Evolutionary conservation across 1,284 basidiomycete genomes (phyloP).

Genomic region (Erythrobasidium hasegawianum): DNA sequence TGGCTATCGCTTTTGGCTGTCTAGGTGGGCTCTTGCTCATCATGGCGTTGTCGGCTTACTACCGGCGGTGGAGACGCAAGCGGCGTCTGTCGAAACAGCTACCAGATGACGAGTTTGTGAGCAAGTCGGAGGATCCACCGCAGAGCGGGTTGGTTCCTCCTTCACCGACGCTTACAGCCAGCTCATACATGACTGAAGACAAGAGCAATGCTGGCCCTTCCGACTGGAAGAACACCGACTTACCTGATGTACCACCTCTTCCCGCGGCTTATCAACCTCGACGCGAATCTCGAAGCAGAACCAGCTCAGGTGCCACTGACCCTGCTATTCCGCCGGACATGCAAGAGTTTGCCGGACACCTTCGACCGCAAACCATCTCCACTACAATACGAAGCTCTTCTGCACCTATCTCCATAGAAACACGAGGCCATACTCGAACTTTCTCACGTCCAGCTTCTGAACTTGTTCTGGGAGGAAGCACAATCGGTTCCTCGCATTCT

Average conservation of each 20-base stretch:
- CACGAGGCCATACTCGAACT: slow-evolving; percentile 7
- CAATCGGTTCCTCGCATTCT: not conserved
- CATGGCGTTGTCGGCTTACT: slow-evolving; percentile 30
- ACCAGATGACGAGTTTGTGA: slow-evolving; percentile 8
- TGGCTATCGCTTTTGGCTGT: slow-evolving; percentile 13
- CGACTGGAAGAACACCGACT: slow-evolving; percentile 1
- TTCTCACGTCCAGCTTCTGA: slow-evolving; percentile 32
- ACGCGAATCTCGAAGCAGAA: not conserved
- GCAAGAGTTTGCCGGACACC: not conserved
- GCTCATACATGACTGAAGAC: slow-evolving; percentile 4
- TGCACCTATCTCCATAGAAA: slow-evolving; percentile 18
- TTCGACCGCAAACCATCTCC: not conserved
- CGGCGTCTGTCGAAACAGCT: not conserved
- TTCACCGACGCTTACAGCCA: not conserved
- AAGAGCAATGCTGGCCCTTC: not conserved
- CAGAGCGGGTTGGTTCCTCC: not conserved
- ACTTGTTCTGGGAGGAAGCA: slow-evolving; percentile 16
- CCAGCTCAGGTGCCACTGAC: not conserved
- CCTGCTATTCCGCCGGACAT: not conserved
- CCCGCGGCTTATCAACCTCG: not conserved
- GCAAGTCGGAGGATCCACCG: slow-evolving; percentile 11
- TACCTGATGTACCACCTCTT: slow-evolving; percentile 6
- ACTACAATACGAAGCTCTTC: not conserved
- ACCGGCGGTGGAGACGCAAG: slow-evolving; percentile 21
- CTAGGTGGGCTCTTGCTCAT: slow-evolving; percentile 24